Percentiles rank a stretch among this genome's conserved stretches.
These are phyloP conservation scores for Emergomyces pasteurianus DNA, from an alignment of 2,329 filamentous ascomycete genomes.

Conservation along the genomic window DNA sequence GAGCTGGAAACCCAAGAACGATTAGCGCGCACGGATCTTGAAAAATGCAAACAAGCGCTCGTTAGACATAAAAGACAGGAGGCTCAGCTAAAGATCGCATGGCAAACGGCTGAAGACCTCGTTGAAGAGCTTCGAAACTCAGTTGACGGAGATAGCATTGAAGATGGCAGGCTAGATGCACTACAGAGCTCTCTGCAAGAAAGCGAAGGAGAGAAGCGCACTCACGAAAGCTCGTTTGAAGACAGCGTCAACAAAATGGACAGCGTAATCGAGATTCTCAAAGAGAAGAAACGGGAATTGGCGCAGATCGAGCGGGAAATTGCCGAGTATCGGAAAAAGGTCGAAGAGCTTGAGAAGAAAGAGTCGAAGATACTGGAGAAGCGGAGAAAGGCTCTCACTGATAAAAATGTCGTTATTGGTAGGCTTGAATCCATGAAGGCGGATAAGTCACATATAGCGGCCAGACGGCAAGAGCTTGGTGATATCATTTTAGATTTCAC, in stretches of 20 bases:
- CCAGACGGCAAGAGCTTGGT: conserved; percentile 37
- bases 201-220: conserved; percentile 37
- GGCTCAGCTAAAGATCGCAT: conserved; percentile 41
- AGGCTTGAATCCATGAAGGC: conserved; percentile 38
- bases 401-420: conserved; percentile 52
- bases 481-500: conserved; percentile 43
- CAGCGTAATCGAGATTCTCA: conserved; percentile 27
- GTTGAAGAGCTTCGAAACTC: conserved; percentile 57
- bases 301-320: neutral
- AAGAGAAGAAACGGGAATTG: conserved; percentile 24
- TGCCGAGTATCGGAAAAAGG: neutral
- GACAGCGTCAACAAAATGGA: conserved; percentile 38
- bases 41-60: conserved; percentile 39
- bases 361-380: conserved; percentile 40
- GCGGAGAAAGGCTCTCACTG: conserved; percentile 42
- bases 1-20: conserved; percentile 41
- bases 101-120: conserved; percentile 50
- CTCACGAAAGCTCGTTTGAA: conserved; percentile 34
- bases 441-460: conserved; percentile 36
- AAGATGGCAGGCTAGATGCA: conserved; percentile 52
- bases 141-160: conserved; percentile 44
- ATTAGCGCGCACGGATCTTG: conserved; percentile 37
- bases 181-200: conserved; percentile 49
- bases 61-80: conserved; percentile 37
- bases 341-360: conserved; percentile 16